Conservation (phyloP, 345 rosid species). For the Boechera retrofracta region DNA sequence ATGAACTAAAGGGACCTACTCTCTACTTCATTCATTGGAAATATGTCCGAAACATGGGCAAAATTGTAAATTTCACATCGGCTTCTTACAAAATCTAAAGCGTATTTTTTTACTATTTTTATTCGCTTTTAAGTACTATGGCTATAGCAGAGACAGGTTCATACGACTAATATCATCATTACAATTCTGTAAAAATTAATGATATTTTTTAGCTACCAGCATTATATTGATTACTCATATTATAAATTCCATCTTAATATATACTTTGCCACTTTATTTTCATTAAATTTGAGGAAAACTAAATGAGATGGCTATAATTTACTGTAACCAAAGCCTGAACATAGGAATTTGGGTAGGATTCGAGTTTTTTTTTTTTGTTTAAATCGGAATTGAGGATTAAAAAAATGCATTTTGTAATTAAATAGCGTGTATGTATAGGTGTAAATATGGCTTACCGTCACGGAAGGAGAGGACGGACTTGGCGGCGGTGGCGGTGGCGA, state of each 20-base stretch:
- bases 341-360: not conserved
- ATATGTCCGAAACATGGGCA: slow-evolving; percentile 26
- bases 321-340: not conserved
- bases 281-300: not conserved
- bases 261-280: not conserved
- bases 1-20: slow-evolving; percentile 34
- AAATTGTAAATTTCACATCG: not conserved
- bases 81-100: not conserved
- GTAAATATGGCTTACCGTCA: slow-evolving; percentile 32
- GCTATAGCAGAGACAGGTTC: slow-evolving; percentile 2
- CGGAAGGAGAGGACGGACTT: slow-evolving; percentile 30
- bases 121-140: slow-evolving; percentile 2
- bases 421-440: not conserved
- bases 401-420: not conserved
- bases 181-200: not conserved
- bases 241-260: not conserved
- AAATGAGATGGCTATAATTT: not conserved
- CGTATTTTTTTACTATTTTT: not conserved
- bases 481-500: slow-evolving; percentile 34
- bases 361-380: not conserved
- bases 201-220: not conserved
- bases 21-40: slow-evolving; percentile 25
- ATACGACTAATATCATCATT: not conserved
- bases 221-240: not conserved
- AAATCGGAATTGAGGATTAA: not conserved